Base-by-base conservation (phyloP, 2,329 filamentous ascomycete species). In the Emmonsiellopsis sp. region DNA sequence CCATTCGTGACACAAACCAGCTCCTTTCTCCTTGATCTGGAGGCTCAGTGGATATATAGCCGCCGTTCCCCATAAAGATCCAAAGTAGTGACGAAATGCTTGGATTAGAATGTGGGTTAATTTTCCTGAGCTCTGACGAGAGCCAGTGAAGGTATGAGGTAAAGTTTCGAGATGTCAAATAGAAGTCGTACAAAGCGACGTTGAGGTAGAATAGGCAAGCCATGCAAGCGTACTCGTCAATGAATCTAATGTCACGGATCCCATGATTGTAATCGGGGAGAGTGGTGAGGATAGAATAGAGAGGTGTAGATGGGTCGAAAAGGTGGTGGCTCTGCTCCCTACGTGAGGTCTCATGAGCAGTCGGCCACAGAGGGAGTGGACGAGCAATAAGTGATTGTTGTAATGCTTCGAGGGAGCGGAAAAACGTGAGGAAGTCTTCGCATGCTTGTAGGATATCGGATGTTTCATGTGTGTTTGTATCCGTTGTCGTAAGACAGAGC, bases 171-270 rank as follows among this genome's bases (percentile, higher is more conserved):
- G 59, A 58, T 4, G 56, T 60, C 10, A 56, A 34, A 49, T 66
- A 67, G 45, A 57, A 62, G 48, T 67, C 62, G 37, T 64, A 59
- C 6, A 67, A 55, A 5, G 61, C 62, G 48, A 64, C 47, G 46
- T 61, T 61, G 14, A 67, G 58, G 53, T 66, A 67, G 27, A 67
- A 59, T 34, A 67, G 57, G 39, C 65, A 67, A 13, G 63, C 56
- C 57, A 67, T 62, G 52, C 64, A 64, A 7, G 62, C 60, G 48
- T 65, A 65, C 57, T 66, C 65, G 51, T 67, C 64, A 43, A 67
- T 66, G 42, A 65, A 67, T 7, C 64, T 61, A 40, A 67, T 58
- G 52, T 65, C 65, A 11, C 62, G 61, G 43, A 67, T 65, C 3
- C 65, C 65, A 40, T 63, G 65, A 42, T 67, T 63, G 37, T 67